Conservation (phyloP, 768 basidiomycete species). For the Sarcodon sp. region DNA sequence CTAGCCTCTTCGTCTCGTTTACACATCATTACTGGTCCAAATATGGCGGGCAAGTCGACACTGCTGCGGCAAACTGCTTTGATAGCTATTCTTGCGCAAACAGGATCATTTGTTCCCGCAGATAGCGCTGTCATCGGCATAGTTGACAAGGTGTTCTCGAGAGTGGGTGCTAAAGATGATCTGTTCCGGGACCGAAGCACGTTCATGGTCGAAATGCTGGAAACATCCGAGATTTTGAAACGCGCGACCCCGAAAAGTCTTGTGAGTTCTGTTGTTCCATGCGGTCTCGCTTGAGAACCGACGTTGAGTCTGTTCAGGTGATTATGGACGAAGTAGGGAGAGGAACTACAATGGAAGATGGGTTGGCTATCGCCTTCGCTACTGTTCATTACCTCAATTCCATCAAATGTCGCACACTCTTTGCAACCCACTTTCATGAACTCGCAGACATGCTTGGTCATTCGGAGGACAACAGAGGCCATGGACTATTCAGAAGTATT, state of each 20-base stretch:
- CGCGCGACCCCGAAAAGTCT: constrained; percentile 76
- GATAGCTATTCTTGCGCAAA: constrained; percentile 81
- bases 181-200: constrained; percentile 88
- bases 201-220: constrained; percentile 98
- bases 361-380: constrained; percentile 88
- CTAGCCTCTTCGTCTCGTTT: constrained; percentile 49
- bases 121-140: constrained; percentile 69
- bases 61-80: constrained; percentile 85
- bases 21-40: constrained; percentile 88
- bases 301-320: constrained; percentile 36
- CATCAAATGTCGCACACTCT: constrained; percentile 68
- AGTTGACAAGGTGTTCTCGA: constrained; percentile 86
- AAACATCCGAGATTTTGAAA: constrained; percentile 82
- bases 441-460: constrained; percentile 75
- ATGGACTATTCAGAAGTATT: constrained; percentile 43
- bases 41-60: constrained; percentile 94
- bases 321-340: constrained; percentile 99
- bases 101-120: constrained; percentile 90
- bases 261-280: constrained; percentile 28
- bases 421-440: constrained; percentile 99
- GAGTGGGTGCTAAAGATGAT: constrained; percentile 92
- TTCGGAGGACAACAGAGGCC: constrained; percentile 25
- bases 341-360: constrained; percentile 88
- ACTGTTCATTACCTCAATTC: constrained; percentile 71
- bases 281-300: not conserved